phyloP scores from a whole-genome alignment of 352 stramenopile species.

The Phytophthora idaei region DNA sequence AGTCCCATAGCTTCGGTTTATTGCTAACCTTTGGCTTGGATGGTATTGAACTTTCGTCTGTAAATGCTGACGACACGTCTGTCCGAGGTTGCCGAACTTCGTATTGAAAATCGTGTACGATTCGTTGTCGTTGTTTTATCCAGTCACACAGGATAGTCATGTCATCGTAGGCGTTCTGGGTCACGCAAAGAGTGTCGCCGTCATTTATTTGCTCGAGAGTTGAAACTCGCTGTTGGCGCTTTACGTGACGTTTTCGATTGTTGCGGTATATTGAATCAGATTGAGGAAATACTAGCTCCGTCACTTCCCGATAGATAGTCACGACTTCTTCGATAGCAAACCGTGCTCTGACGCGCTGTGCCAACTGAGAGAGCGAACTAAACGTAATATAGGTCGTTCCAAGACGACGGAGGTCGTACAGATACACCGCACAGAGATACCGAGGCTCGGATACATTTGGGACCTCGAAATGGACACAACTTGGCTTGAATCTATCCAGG shows the following conservation, averaged over 20 bases:
- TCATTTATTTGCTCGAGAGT: constrained; percentile 50
- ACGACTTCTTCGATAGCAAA: constrained; percentile 36
- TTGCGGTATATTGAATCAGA: background rate
- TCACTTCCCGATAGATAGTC: constrained; percentile 61
- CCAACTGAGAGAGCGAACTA: constrained; percentile 48
- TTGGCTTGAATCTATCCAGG: constrained; percentile 33
- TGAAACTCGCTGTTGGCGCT: constrained; percentile 45
- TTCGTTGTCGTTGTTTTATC: constrained; percentile 57
- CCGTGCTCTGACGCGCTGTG: constrained; percentile 32
- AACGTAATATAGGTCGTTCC: constrained; percentile 61
- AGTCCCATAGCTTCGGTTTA: constrained; percentile 54
- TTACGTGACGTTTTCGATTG: constrained; percentile 3
- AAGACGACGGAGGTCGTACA: constrained; percentile 44
- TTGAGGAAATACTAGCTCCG: constrained; percentile 11
- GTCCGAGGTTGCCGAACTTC: constrained; percentile 5
- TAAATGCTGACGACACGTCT: background rate
- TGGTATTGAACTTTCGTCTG: background rate
- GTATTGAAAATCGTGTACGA: constrained; percentile 34
- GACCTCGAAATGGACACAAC: background rate
- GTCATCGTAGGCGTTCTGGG: constrained; percentile 65
- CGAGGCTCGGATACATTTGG: constrained; percentile 10
- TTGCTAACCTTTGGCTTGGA: background rate
- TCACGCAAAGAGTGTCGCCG: constrained; percentile 65
- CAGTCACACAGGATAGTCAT: constrained; percentile 73
- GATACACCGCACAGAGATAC: constrained; percentile 61